phyloP scores from a whole-genome alignment of 306 rosid species.

The Sphenostylis stenocarpa region DNA sequence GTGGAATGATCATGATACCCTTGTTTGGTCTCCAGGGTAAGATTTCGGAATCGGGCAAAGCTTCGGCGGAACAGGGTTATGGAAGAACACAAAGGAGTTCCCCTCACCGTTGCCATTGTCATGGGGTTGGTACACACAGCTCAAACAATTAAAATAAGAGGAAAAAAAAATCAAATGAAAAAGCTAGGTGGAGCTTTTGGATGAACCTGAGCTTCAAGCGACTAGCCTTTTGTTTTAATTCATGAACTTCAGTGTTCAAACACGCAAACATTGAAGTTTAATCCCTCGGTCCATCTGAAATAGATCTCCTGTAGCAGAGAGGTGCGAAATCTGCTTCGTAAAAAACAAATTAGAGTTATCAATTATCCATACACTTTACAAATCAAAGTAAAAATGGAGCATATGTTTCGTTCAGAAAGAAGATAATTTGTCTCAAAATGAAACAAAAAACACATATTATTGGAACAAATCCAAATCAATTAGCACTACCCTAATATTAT shows the following conservation, averaged over 20 bases:
- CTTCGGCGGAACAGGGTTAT: conserved; percentile 41
- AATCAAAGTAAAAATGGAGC: neutral
- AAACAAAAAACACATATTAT: neutral
- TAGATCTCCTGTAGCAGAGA: neutral
- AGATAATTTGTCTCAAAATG: neutral
- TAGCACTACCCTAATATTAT: neutral
- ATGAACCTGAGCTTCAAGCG: too few relatives aligned
- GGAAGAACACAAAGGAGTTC: conserved; percentile 21
- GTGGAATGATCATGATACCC: neutral
- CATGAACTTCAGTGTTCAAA: neutral
- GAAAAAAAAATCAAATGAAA: neutral
- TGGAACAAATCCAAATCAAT: neutral
- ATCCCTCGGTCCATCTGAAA: neutral
- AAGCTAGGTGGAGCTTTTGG: neutral
- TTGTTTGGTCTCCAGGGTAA: conserved; percentile 41
- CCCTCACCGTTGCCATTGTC: conserved; percentile 34
- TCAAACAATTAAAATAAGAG: neutral
- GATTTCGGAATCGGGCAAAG: conserved; percentile 44
- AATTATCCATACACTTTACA: neutral
- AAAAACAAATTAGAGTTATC: neutral
- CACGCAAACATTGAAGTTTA: neutral
- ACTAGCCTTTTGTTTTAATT: too few relatives aligned
- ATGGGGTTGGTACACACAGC: neutral
- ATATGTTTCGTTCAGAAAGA: neutral
- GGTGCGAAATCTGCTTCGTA: neutral